phyloP scores from a whole-genome alignment of 2,329 filamentous ascomycete genomes.

The Aspergillus tamarii region DNA sequence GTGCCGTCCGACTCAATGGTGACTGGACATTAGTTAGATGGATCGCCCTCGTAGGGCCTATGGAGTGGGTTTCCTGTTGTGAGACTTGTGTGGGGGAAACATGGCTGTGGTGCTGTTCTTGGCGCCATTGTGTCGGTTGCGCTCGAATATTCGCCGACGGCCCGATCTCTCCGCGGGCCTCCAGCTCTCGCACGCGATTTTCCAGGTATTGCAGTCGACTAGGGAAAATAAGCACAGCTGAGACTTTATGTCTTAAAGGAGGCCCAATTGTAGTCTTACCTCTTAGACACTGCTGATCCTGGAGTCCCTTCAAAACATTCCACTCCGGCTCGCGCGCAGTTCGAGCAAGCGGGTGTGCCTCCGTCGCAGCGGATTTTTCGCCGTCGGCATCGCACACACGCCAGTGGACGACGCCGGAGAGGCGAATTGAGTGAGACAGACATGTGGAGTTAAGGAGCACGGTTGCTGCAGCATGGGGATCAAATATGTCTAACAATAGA shows the following conservation, averaged over 20 bases:
- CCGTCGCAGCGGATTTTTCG: constrained; percentile 14
- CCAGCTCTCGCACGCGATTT: constrained; percentile 5
- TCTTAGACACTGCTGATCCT: constrained; percentile 3
- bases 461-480: too few relatives aligned
- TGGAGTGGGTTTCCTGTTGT: neutral
- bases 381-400: constrained; percentile 5
- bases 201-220: constrained; percentile 6
- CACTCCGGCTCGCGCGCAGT: constrained; percentile 10
- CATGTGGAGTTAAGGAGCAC: neutral
- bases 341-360: constrained; percentile 8
- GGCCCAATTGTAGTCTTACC: neutral
- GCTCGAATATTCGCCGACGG: neutral
- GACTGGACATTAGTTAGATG: neutral
- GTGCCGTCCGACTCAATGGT: neutral
- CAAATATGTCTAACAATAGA: too few relatives aligned
- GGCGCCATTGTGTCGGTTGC: neutral
- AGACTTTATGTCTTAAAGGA: too few relatives aligned
- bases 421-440: neutral
- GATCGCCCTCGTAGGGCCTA: neutral
- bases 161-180: neutral
- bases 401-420: neutral
- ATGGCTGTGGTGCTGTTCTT: neutral
- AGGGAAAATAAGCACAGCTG: neutral
- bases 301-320: constrained; percentile 11
- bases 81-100: neutral